These are phyloP conservation scores for Cicer judaicum DNA, from an alignment of 306 rosid species.

Conservation along the genomic window DNA sequence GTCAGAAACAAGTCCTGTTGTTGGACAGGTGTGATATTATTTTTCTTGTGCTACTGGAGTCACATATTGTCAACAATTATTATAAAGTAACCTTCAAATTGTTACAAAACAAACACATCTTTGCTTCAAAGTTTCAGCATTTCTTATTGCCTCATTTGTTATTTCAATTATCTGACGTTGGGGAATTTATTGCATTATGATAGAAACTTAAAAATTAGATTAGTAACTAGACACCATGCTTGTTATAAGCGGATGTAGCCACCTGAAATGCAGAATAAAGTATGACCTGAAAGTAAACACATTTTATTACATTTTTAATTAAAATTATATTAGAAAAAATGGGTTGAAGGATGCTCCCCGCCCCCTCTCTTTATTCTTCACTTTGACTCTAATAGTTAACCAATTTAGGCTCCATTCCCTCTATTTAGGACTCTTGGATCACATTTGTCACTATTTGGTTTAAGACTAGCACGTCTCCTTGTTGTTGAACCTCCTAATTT, in stretches of 20 bases:
- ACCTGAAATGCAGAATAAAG: neutral
- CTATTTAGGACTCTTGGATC: too few species aligned
- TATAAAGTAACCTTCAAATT: conserved; percentile 32
- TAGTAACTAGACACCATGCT: neutral
- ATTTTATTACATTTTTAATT: too few species aligned
- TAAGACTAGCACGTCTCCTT: too few species aligned
- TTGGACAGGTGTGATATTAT: conserved; percentile 42
- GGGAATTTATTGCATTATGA: conserved; percentile 34
- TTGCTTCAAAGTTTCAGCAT: conserved; percentile 14
- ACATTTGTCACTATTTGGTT: too few species aligned
- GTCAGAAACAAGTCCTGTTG: conserved; percentile 56
- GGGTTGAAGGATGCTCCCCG: too few species aligned
- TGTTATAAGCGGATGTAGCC: neutral
- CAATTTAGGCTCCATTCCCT: too few species aligned
- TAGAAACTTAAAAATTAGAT: neutral
- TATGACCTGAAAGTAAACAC: neutral
- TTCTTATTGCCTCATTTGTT: neutral
- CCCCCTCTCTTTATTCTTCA: too few species aligned
- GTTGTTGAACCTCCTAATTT: too few species aligned
- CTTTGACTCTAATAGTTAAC: too few species aligned
- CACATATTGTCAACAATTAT: conserved; percentile 18
- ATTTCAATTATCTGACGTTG: conserved; percentile 20
- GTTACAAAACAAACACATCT: conserved; percentile 4
- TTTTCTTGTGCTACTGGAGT: conserved; percentile 32
- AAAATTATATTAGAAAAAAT: too few species aligned